phyloP scores from a whole-genome alignment of 352 stramenopile species.

The Phytophthora podocarpi region DNA sequence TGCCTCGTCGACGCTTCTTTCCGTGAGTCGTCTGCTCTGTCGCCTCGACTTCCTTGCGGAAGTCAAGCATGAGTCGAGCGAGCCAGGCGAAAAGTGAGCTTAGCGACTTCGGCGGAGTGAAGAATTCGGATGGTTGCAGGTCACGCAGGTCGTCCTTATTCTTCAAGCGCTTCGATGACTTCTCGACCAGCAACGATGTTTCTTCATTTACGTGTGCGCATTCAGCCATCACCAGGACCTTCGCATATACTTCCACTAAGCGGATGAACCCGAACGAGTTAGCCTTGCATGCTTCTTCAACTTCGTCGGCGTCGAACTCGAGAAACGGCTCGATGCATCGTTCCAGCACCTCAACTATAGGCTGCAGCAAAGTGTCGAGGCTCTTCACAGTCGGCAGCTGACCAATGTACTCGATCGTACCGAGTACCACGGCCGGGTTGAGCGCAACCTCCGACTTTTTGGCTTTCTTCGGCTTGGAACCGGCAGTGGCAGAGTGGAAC shows the following conservation, averaged over 20 bases:
- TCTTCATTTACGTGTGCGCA: slow-evolving; percentile 55
- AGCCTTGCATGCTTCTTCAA: slow-evolving; percentile 43
- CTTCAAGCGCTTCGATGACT: slow-evolving; percentile 42
- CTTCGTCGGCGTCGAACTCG: slow-evolving; percentile 44
- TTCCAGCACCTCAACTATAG: slow-evolving; percentile 46
- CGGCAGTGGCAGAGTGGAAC: slow-evolving; percentile 26
- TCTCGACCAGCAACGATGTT: slow-evolving; percentile 52
- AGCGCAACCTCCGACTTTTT: slow-evolving; percentile 36
- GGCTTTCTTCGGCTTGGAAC: slow-evolving; percentile 44
- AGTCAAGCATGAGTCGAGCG: slow-evolving; percentile 50
- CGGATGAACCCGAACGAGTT: slow-evolving; percentile 72
- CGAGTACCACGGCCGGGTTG: slow-evolving; percentile 69
- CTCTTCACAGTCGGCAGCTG: slow-evolving; percentile 54
- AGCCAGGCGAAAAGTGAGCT: slow-evolving; percentile 59
- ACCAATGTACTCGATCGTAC: slow-evolving; percentile 66
- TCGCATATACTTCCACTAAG: slow-evolving; percentile 74
- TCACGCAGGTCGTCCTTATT: slow-evolving; percentile 50
- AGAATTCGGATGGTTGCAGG: slow-evolving; percentile 67
- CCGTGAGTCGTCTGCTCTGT: slow-evolving; percentile 41
- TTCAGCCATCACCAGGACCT: slow-evolving; percentile 59
- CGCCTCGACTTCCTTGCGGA: slow-evolving; percentile 46
- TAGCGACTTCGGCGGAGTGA: slow-evolving; percentile 55
- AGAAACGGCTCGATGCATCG: slow-evolving; percentile 56
- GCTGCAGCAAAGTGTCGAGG: slow-evolving; percentile 52
- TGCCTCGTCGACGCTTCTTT: slow-evolving; percentile 57